These are phyloP conservation scores for Arachis stenosperma DNA, from an alignment of 306 rosid species.

Conservation along the genomic window DNA sequence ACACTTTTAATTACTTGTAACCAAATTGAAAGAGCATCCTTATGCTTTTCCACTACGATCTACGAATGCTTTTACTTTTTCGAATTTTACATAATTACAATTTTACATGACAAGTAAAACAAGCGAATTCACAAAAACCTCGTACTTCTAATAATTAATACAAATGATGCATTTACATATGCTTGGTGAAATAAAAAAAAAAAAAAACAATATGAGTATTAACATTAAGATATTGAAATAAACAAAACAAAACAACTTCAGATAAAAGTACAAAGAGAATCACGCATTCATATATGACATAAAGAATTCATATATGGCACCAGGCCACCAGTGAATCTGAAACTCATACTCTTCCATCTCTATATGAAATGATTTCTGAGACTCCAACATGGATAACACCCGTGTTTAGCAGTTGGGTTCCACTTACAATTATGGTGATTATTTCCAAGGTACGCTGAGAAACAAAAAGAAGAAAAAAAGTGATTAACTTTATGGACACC, in stretches of 20 bases:
- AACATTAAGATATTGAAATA: not conserved
- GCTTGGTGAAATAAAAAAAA: not conserved
- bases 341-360: slow-evolving; percentile 41
- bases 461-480: not conserved
- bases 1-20: too few species aligned
- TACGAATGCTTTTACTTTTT: too few species aligned
- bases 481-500: not conserved
- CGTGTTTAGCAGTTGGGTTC: slow-evolving; percentile 70
- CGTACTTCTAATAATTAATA: not conserved
- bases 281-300: not conserved
- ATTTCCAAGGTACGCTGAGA: slow-evolving; percentile 75
- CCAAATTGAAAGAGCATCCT: too few species aligned
- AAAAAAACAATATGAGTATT: not conserved
- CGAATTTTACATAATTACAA: not conserved
- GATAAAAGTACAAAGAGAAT: slow-evolving; percentile 2
- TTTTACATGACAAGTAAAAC: not conserved
- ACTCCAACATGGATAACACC: slow-evolving; percentile 62
- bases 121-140: not conserved
- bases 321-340: slow-evolving; percentile 1
- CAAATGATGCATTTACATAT: not conserved
- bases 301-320: not conserved
- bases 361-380: slow-evolving; percentile 38
- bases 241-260: not conserved
- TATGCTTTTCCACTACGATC: too few species aligned
- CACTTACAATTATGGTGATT: slow-evolving; percentile 71